Conservation (phyloP, 352 stramenopile genomes). For the Globisporangium okanoganense region DNA sequence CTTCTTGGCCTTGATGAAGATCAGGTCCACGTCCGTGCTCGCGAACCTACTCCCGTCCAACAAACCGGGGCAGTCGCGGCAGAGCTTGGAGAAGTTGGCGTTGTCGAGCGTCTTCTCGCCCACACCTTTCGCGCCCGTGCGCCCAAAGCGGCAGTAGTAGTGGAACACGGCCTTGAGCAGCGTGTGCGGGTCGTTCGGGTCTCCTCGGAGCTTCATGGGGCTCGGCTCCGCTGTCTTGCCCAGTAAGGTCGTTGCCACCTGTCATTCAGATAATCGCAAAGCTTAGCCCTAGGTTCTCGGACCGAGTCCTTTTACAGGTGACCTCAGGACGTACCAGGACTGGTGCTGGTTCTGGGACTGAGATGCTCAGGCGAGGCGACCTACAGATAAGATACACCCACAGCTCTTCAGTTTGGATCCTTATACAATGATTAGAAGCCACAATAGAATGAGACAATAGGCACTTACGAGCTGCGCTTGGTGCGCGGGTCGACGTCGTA, state of each 20-base stretch:
- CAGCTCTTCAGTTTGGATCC: background rate
- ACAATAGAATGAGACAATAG: background rate
- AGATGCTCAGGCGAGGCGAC: conserved; percentile 17
- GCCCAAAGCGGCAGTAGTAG: conserved; percentile 84
- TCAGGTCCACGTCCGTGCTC: conserved; percentile 81
- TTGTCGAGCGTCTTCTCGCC: conserved; percentile 77
- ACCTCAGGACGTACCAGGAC: conserved; percentile 13
- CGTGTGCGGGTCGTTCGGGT: conserved; percentile 78
- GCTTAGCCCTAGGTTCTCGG: background rate
- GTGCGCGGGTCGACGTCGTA: conserved; percentile 39
- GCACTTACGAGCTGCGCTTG: conserved; percentile 39
- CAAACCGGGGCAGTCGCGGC: conserved; percentile 65
- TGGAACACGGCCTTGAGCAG: conserved; percentile 78
- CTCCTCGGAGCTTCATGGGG: conserved; percentile 42
- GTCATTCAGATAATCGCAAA: background rate
- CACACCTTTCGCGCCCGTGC: conserved; percentile 57
- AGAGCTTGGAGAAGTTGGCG: conserved; percentile 85
- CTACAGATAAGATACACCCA: conserved; percentile 1
- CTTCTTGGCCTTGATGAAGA: conserved; percentile 86
- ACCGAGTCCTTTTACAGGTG: background rate
- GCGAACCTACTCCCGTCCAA: conserved; percentile 52
- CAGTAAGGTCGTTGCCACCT: conserved; percentile 11
- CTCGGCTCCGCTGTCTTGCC: conserved; percentile 17
- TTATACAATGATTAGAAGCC: background rate
- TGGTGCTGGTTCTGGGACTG: conserved; percentile 10